Percentiles rank a stretch among this genome's conserved stretches.
Evolutionary conservation across 345 rosid species (phyloP).

Genomic region (Clausena lansium): DNA sequence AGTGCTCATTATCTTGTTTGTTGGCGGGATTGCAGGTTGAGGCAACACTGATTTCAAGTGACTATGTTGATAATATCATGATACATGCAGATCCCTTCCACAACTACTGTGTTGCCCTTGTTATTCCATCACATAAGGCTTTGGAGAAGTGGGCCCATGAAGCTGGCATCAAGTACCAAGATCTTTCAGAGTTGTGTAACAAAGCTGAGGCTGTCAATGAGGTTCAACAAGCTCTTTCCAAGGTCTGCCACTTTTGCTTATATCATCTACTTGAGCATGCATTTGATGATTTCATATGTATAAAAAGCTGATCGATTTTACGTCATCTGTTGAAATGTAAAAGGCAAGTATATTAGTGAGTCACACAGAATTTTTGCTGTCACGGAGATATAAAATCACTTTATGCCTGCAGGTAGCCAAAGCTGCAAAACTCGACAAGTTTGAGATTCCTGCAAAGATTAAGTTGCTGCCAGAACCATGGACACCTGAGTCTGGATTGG

Average conservation of each 20-base stretch:
- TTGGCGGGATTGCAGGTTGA: conserved; percentile 58
- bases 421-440: conserved; percentile 62
- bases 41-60: conserved; percentile 56
- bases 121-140: conserved; percentile 55
- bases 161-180: conserved; percentile 44
- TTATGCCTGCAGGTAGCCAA: conserved; percentile 53
- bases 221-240: conserved; percentile 58
- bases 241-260: conserved; percentile 43
- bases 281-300: background rate
- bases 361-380: too few species aligned
- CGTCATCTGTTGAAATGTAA: background rate
- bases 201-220: conserved; percentile 58
- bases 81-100: conserved; percentile 70
- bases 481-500: conserved; percentile 83
- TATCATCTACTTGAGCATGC: background rate
- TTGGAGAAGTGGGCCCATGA: conserved; percentile 76
- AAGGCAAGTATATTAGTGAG: background rate
- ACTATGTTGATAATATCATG: conserved; percentile 72
- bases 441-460: conserved; percentile 76
- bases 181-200: conserved; percentile 57
- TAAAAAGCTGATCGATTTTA: background rate
- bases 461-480: conserved; percentile 70
- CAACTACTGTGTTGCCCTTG: conserved; percentile 70
- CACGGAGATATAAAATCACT: background rate
- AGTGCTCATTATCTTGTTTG: background rate